Base-by-base conservation (phyloP, 345 rosid genomes). In the Stellera chamaejasme region DNA sequence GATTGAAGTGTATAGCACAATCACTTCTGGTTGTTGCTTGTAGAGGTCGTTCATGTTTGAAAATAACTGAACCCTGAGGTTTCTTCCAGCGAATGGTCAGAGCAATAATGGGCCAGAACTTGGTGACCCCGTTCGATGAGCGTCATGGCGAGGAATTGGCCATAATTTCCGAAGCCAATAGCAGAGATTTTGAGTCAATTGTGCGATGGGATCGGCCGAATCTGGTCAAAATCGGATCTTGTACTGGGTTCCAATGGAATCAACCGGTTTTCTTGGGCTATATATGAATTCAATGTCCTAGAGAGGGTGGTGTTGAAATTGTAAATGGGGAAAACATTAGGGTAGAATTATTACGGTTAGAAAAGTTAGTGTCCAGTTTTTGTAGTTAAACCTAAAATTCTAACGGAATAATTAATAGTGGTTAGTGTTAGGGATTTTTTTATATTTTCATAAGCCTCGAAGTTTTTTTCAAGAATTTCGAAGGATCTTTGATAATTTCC, bases 91-190 rank as follows among this genome's bases (percentile, higher is more conserved):
- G 75, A 64, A 68, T 85, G 64, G 52, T 83, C 79, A 53, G 88
- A 72, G 49, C 95, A 77, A 10, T 95, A 85, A 46, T 82, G 63
- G 9, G 90, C 85, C 15, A 85, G 66, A 48, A 85, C 55, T 3
- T 69, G 46, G 68, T 91, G 96, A 53, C 96, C 94, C 50, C 81
- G 96, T 11, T 77, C 61, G 36, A 69, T 27, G 16, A 91, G 72
- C 58, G 90, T 75, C 66, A 68, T 80, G 50, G 90, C 78, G 28
- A 88, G 86, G 73, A 88, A 88, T 43, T 83, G 98, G 2, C 95
- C 96, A 57, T 71, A 85, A 71, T 81, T 91, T 1, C 90, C 98
- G 48, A 88, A 91, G 2, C 96, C 96, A 43, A 90, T 3, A 13
- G 87, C 62, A 51, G 88, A 91, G 66, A 90, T 79, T 59, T 82